Evolutionary conservation across 768 basidiomycete genomes (phyloP).

Genomic region (Psilocybe subaeruginosa): DNA sequence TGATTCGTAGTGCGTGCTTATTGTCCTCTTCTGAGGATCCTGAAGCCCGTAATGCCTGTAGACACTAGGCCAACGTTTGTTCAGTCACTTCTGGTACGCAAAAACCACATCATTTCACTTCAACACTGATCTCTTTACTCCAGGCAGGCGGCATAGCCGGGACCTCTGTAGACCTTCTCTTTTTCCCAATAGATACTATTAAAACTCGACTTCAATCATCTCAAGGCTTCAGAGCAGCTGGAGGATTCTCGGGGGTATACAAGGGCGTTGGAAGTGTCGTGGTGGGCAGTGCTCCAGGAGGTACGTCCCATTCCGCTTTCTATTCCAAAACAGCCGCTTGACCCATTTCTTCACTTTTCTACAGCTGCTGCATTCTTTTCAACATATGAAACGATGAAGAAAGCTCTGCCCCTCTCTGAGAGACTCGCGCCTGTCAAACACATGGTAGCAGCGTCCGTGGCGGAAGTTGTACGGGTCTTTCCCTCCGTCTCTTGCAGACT

Average conservation of each 20-base stretch:
- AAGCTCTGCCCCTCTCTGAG: conserved; percentile 60
- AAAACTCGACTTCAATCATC: conserved; percentile 93
- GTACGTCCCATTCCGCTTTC: conserved; percentile 41
- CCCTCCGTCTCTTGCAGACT: conserved; percentile 51
- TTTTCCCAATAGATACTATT: conserved; percentile 96
- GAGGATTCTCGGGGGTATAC: conserved; percentile 91
- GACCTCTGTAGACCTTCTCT: conserved; percentile 90
- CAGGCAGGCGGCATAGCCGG: conserved; percentile 95
- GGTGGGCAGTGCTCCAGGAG: conserved; percentile 94
- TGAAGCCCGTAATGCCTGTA: conserved; percentile 14
- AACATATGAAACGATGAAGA: conserved; percentile 89
- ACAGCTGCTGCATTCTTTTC: conserved; percentile 95
- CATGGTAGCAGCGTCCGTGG: conserved; percentile 60
- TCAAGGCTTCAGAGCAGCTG: conserved; percentile 83
- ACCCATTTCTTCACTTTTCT: not conserved
- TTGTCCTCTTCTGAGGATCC: not conserved
- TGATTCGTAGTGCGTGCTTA: too few relatives aligned
- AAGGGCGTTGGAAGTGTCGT: conserved; percentile 93
- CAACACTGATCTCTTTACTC: not conserved
- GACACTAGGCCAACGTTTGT: conserved; percentile 30
- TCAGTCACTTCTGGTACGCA: conserved; percentile 32
- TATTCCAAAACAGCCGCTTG: not conserved
- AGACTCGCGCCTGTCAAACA: conserved; percentile 64
- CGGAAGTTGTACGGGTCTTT: conserved; percentile 52
- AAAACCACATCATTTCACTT: not conserved